Percentiles rank a stretch among this genome's conserved stretches.
Evolutionary conservation across 108 stramenopile species (phyloP).

Genomic region (Cafeteria roenbergensis): DNA sequence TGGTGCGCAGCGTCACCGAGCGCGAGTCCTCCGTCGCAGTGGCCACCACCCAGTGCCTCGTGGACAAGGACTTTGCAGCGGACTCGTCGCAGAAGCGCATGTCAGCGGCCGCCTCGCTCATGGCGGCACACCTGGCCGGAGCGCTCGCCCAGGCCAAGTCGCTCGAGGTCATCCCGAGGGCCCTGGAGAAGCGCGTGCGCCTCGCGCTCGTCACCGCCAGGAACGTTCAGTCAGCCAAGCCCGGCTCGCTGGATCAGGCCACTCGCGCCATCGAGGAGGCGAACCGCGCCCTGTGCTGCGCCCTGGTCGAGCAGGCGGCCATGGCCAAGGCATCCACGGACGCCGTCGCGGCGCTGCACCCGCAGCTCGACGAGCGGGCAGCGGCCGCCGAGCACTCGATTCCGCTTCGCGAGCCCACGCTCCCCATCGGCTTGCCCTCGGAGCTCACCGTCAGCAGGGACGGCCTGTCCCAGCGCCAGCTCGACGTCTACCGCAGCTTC

Average conservation of each 20-base stretch:
- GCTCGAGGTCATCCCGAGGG: conserved; percentile 64
- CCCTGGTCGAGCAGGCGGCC: conserved; percentile 96
- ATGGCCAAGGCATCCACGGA: conserved; percentile 92
- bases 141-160: conserved; percentile 90
- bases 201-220: background rate
- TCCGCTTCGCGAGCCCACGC: background rate
- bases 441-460: too few relatives aligned
- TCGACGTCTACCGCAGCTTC: conserved; percentile 90
- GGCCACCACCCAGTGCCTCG: conserved; percentile 89
- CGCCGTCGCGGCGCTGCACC: conserved; percentile 69
- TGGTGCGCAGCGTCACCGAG: conserved; percentile 92
- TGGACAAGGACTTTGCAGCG: conserved; percentile 97
- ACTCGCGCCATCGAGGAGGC: conserved; percentile 79
- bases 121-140: conserved; percentile 92
- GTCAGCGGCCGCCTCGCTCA: conserved; percentile 86
- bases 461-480: conserved; percentile 53
- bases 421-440: too few relatives aligned
- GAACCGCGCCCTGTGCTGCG: conserved; percentile 87
- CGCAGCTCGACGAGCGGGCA: conserved; percentile 25
- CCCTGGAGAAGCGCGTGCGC: background rate
- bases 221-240: conserved; percentile 33
- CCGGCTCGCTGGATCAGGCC: conserved; percentile 68
- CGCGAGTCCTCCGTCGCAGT: conserved; percentile 92
- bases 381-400: background rate
- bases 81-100: conserved; percentile 83